phyloP scores from a whole-genome alignment of 208 protist species.

The Histomonas meleagridis region DNA sequence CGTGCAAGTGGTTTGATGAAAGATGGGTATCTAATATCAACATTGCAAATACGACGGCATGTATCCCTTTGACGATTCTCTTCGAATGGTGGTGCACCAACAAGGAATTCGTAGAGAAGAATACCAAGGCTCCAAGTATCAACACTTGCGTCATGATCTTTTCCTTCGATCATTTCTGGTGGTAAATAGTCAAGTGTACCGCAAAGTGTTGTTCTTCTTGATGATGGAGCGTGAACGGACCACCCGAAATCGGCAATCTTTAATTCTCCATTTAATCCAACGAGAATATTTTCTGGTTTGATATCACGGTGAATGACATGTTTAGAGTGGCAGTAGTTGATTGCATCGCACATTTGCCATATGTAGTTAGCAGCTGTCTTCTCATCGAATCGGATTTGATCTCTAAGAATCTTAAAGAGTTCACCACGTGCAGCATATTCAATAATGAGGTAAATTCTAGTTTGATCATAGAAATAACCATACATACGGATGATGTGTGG shows the following conservation, averaged over 20 bases:
- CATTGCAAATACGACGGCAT: slow-evolving; percentile 37
- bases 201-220: slow-evolving; percentile 57
- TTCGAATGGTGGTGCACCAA: slow-evolving; percentile 49
- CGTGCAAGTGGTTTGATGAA: slow-evolving; percentile 41
- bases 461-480: slow-evolving; percentile 87
- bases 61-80: slow-evolving; percentile 41
- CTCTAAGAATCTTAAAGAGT: not conserved
- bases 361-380: slow-evolving; percentile 60
- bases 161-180: slow-evolving; percentile 68
- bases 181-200: slow-evolving; percentile 98
- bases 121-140: slow-evolving; percentile 52
- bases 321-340: slow-evolving; percentile 84
- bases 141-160: slow-evolving; percentile 44
- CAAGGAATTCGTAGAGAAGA: slow-evolving; percentile 47
- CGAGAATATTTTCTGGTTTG: slow-evolving; percentile 65
- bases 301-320: slow-evolving; percentile 69
- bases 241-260: slow-evolving; percentile 99
- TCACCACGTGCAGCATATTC: slow-evolving; percentile 71
- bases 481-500: slow-evolving; percentile 85
- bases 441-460: slow-evolving; percentile 92
- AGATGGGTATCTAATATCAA: slow-evolving; percentile 45
- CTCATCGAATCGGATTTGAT: not conserved
- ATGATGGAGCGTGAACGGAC: slow-evolving; percentile 84
- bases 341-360: slow-evolving; percentile 71
- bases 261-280: slow-evolving; percentile 64